Percentiles rank a stretch among this genome's conserved stretches.
Conservation (phyloP, 2,329 filamentous ascomycete genomes). For the Dissoconium aciculare region DNA sequence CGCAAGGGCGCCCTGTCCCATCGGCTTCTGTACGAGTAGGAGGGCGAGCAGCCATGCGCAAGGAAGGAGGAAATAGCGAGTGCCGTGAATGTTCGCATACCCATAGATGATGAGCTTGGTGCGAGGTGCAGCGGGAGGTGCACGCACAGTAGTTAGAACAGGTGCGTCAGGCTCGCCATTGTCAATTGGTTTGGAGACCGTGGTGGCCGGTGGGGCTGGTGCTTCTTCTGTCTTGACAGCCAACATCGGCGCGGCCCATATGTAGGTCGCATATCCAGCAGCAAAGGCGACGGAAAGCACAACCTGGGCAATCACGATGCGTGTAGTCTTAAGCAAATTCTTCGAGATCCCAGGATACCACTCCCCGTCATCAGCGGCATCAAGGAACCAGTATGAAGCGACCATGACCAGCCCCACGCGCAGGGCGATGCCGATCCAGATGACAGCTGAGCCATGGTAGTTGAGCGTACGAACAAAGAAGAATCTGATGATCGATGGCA, state of each 20-base stretch:
- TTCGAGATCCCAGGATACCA: constrained; percentile 54
- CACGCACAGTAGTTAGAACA: constrained; percentile 24
- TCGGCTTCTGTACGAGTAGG: constrained; percentile 77
- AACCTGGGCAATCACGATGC: constrained; percentile 65
- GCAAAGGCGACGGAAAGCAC: constrained; percentile 66
- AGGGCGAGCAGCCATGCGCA: constrained; percentile 64
- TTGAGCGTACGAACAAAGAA: constrained; percentile 73
- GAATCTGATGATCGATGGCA: constrained; percentile 62
- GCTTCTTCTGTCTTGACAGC: constrained; percentile 43
- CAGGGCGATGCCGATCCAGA: constrained; percentile 72
- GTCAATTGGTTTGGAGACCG: constrained; percentile 17
- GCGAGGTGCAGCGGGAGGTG: constrained; percentile 9
- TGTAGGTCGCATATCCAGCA: constrained; percentile 70
- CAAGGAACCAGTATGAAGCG: constrained; percentile 74
- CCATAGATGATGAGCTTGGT: constrained; percentile 53
- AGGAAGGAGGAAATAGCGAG: constrained; percentile 72
- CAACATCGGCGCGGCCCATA: constrained; percentile 74
- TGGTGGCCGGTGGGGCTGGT: constrained; percentile 9
- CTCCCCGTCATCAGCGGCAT: constrained; percentile 71
- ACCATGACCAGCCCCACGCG: constrained; percentile 60
- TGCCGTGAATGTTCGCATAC: constrained; percentile 85
- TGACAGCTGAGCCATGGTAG: constrained; percentile 69
- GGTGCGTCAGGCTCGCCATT: constrained; percentile 20
- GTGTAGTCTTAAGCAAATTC: constrained; percentile 53
- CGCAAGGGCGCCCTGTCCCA: constrained; percentile 74